Base-by-base conservation (phyloP, 352 stramenopile genomes). In the Phytophthora fragariaefolia region DNA sequence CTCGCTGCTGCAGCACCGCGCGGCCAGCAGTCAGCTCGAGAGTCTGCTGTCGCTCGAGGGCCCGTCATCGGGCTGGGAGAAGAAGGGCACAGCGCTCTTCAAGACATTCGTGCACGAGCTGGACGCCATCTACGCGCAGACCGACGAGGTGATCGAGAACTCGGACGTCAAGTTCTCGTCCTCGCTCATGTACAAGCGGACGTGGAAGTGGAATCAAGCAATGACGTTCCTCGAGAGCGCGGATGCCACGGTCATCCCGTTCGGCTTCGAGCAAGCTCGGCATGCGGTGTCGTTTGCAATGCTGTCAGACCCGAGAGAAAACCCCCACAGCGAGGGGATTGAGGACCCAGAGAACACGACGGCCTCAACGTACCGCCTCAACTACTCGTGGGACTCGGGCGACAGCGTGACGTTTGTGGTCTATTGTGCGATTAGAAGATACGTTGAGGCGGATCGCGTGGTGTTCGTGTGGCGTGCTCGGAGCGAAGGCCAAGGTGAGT, bases 381-480 rank as follows among this genome's bases (percentile, higher is more conserved):
- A 64, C 17, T 63, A 69, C 52, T 67, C 49, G 49, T 73, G 51
- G 58, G 65, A 73, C 12, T 69, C 63, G 57, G 57, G 57, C 23
- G 58, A 73, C 12, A 69, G 58, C 46, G 43, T 66, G 10, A 49
- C 52, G 8, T 65, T 73, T 26, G 58, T 57, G 8, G 60, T 61
- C 1, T 73, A 65, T 20, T 65, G 52, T 20, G 79, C 82, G 24
- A 85, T 86, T 63, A 56, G 66, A 6, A 54, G 68, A 58, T 90
- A 83, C 47, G 67, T 73, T 0, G 77, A 87, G 49, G 34, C 43
- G 1, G 62, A 78, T 24, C 77, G 81, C 20, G 71, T 83, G 40
- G 77, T 87, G 68, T 71, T 87, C 9, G 81, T 86, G 48, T 90
- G 77, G 77, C 74, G 79, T 4, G 68, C 65, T 7, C 59, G 76